Evolutionary conservation across 2,329 filamentous ascomycete species (phyloP).

Genomic region (Fusarium sp.): DNA sequence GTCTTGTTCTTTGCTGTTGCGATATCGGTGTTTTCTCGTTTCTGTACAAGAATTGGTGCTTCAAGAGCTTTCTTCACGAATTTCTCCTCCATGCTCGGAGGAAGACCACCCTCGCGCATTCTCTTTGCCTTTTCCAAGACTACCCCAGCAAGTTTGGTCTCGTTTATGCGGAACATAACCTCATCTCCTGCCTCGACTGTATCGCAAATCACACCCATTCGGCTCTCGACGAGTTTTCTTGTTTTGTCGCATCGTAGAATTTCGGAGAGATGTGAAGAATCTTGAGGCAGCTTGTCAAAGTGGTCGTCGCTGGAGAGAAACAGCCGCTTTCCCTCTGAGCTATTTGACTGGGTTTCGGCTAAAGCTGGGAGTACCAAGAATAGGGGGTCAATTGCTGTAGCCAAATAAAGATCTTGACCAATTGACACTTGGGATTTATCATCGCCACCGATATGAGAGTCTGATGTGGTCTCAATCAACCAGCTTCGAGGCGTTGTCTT

Average conservation of each 20-base stretch:
- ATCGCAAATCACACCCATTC: constrained; percentile 80
- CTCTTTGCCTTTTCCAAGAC: constrained; percentile 77
- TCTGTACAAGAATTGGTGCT: constrained; percentile 77
- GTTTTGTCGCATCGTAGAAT: constrained; percentile 63
- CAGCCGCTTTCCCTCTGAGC: constrained; percentile 65
- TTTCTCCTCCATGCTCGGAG: constrained; percentile 83
- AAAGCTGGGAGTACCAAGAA: constrained; percentile 86
- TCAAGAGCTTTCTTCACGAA: constrained; percentile 83
- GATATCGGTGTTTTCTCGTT: constrained; percentile 57
- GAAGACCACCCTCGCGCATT: constrained; percentile 74
- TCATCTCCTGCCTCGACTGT: constrained; percentile 85
- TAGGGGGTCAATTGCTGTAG: constrained; percentile 84
- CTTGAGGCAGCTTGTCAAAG: constrained; percentile 69
- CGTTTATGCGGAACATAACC: constrained; percentile 82
- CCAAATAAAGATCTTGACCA: constrained; percentile 80
- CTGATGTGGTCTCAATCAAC: constrained; percentile 61
- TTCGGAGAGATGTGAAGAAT: constrained; percentile 67
- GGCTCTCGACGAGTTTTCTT: constrained; percentile 66
- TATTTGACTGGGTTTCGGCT: constrained; percentile 55
- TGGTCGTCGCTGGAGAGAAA: constrained; percentile 79
- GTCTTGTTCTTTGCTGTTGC: constrained; percentile 13
- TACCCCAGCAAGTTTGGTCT: constrained; percentile 73
- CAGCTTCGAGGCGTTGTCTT: constrained; percentile 68
- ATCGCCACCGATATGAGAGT: constrained; percentile 19
- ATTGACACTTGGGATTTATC: constrained; percentile 61